These are phyloP conservation scores for Apiotrichum porosum DNA, from an alignment of 1,284 basidiomycete genomes.

Conservation along the genomic window DNA sequence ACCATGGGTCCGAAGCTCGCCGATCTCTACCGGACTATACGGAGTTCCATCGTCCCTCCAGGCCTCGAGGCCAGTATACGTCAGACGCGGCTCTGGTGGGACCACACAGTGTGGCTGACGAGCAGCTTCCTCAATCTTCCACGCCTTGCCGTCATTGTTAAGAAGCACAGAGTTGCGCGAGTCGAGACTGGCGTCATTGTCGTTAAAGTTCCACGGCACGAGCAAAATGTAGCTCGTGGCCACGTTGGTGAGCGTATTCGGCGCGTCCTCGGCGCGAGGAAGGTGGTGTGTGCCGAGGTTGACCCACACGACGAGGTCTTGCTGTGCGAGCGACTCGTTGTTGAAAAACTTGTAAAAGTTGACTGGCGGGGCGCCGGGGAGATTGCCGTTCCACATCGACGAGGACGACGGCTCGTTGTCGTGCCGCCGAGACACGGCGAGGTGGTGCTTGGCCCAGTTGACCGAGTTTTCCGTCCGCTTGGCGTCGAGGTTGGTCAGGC, in stretches of 20 bases:
- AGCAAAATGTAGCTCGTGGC: conserved; percentile 58
- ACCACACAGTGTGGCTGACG: conserved; percentile 50
- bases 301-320: conserved; percentile 58
- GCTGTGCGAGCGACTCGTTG: conserved; percentile 52
- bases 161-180: conserved; percentile 49
- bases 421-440: conserved; percentile 58
- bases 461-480: conserved; percentile 59
- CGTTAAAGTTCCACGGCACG: conserved; percentile 62
- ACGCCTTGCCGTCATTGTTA: conserved; percentile 47
- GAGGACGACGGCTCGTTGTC: conserved; percentile 59
- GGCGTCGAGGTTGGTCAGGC: conserved; percentile 48
- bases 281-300: conserved; percentile 57
- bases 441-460: conserved; percentile 62
- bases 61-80: conserved; percentile 11
- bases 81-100: conserved; percentile 30
- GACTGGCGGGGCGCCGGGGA: conserved; percentile 58
- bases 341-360: conserved; percentile 62
- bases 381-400: conserved; percentile 60
- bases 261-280: conserved; percentile 55
- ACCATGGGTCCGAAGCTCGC: not conserved
- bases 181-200: conserved; percentile 57
- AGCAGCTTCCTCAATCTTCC: conserved; percentile 54
- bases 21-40: not conserved
- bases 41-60: conserved; percentile 14
- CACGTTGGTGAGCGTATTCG: conserved; percentile 59